Evolutionary conservation across 169 alveolate species (phyloP), one percentile per base, ranked within the genome.

Genomic region (Plasmodium chabaudi): DNA sequence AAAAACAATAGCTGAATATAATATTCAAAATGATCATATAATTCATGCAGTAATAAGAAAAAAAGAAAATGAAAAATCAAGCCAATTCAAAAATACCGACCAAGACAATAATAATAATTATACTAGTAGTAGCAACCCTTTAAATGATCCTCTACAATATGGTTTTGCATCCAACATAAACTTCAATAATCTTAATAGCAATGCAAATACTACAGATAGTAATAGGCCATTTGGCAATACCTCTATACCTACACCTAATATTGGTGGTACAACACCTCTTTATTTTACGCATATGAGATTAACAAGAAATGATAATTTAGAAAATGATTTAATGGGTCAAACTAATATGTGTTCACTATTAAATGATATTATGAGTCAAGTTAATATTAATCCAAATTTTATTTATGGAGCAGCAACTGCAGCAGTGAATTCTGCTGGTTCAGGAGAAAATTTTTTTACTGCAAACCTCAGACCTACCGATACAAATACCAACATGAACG

Each of bases 261-360:
- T 53, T 39, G 42, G 27, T 10, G 56, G 39, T 17, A 57, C 61
- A 42, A 46, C 75, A 3, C 88, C 88, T 25, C 61, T 77, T 53
- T 77, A 77, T 55, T 77, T 77, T 56, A 77, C 88, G n/a, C 88
- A 77, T 56, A 77, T 77, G 88, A 61, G 88, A 51, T 25, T 77
- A 49, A 63, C 88, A 13, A 63, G 88, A 13, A 77, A 77, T 64
- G 88, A 77, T 51, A 77, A 77, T 46, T 46, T 64, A 42, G 88
- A 77, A 63, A 69, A 69, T 15, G 88, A 77, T 23, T 17, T 64
- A 1, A 77, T 77, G 88, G 77, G 88, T 4, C 88, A 77, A 55
- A 77, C 59, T 19, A 77, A 77, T 25, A 77, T 77, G 34, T 77
- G 75, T 23, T 63, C 75, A 19, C 12, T 77, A 56, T 57, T 77